Percentiles rank a stretch among this genome's conserved stretches.
Conservation (phyloP, 2,329 filamentous ascomycete genomes). For the Hortaea sp. region DNA sequence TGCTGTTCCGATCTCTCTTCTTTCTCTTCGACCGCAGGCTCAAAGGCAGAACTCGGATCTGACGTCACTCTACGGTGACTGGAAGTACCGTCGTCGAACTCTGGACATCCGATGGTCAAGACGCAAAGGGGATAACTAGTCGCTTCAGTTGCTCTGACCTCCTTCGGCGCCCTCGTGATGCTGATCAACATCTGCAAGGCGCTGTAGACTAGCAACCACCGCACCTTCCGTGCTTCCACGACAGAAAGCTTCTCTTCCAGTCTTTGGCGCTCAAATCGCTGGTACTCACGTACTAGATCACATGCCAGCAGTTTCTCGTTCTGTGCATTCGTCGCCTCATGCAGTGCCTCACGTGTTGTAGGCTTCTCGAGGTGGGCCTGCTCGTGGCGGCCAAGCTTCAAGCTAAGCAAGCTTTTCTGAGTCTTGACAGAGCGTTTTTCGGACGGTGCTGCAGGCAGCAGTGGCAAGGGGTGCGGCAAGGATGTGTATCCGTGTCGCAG, state of each 20-base stretch:
- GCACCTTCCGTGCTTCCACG: conserved; percentile 62
- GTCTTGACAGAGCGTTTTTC: conserved; percentile 13
- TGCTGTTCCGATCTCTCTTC: neutral
- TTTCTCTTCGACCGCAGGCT: neutral
- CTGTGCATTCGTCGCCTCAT: conserved; percentile 38
- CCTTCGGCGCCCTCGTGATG: conserved; percentile 49
- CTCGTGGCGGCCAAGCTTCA: conserved; percentile 27
- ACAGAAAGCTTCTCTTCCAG: conserved; percentile 50
- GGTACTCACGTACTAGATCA: conserved; percentile 56
- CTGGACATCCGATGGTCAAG: conserved; percentile 30
- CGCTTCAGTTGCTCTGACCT: conserved; percentile 48
- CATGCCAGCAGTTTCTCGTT: conserved; percentile 29
- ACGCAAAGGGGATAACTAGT: conserved; percentile 52
- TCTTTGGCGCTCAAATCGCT: conserved; percentile 56
- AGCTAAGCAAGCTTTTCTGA: conserved; percentile 25
- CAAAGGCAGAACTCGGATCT: neutral
- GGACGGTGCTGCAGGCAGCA: conserved; percentile 45
- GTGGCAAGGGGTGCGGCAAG: conserved; percentile 56
- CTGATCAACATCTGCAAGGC: conserved; percentile 62
- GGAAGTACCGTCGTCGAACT: conserved; percentile 24
- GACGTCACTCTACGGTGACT: neutral
- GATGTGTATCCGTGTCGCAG: conserved; percentile 47
- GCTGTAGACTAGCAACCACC: conserved; percentile 69
- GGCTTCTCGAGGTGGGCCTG: conserved; percentile 40
- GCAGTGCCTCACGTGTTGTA: conserved; percentile 43